Base-by-base conservation (phyloP, 192 early-diverging fungal species). In the Coemansia sp. region DNA sequence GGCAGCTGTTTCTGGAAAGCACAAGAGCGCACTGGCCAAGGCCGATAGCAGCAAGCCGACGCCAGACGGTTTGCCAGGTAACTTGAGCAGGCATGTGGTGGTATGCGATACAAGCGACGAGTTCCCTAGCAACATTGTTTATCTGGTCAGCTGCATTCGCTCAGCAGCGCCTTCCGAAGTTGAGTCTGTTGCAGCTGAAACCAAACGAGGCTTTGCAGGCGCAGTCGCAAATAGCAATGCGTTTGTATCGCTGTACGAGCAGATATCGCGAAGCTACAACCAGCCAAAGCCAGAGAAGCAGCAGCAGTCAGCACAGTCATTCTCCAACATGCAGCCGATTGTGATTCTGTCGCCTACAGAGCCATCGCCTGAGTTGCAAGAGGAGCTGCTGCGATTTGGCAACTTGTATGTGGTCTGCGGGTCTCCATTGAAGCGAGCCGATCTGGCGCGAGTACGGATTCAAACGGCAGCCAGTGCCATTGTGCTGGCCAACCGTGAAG, bases 41-140 rank as follows among this genome's bases (percentile, higher is more conserved):
- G 19, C 36, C 31, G 35, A 52, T 33, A 43, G 41, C 41, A 43
- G 41, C 41, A 43, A 19, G 41, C 50, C 50, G 6, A 66, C 64
- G 1, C 39, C 59, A 21, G 71, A 65, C 38, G 67, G 63, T 12
- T 53, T 72, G 57, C 59, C 62, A 8, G 65, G 57, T 39, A 63
- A 73, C 49, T 61, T 88, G 12, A 11, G 59, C n/a, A 80, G 80
- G 31, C 87, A 88, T 42, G 35, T 88, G 2, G 63, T 88, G 5
- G 70, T 86, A 31, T 87, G 87, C 59, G 74, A 80, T 20, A 79
- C 85, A 11, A 79, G 79, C 42, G 38, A 15, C 36, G 67, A 72
- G 43, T 90, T 88, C 63, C 86, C 85, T 1, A 51, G 61, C 40
- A 88, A 87, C 65, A 68, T 88, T n/a, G 69, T 83, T 12, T 85